Percentiles rank a stretch among this genome's conserved stretches.
These are phyloP conservation scores for Neurospora sp. DNA, from an alignment of 2,329 filamentous ascomycete species.

Conservation along the genomic window DNA sequence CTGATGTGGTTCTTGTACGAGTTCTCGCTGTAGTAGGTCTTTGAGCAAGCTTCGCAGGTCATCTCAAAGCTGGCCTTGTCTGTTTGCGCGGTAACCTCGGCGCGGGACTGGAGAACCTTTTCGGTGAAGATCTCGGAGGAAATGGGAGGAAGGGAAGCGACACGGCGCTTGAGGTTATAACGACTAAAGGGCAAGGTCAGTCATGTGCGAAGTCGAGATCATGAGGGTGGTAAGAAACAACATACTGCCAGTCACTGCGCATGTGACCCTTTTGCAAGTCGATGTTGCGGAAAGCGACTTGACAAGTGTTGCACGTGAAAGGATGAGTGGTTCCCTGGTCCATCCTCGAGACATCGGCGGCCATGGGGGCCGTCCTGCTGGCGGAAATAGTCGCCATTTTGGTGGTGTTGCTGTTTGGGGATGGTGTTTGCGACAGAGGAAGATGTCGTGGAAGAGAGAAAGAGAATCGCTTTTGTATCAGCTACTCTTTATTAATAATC, in stretches of 20 bases:
- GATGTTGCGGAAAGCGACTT: constrained; percentile 89
- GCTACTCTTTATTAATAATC: background rate
- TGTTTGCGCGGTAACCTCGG: constrained; percentile 71
- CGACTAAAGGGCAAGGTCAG: constrained; percentile 43
- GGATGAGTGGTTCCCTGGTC: constrained; percentile 54
- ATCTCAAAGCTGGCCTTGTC: constrained; percentile 85
- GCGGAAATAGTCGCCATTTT: constrained; percentile 41
- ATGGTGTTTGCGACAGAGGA: background rate
- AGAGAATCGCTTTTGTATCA: background rate
- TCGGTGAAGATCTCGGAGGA: constrained; percentile 90
- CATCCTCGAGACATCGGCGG: constrained; percentile 18
- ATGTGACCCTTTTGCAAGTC: constrained; percentile 92
- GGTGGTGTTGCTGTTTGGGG: background rate
- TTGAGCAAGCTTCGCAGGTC: constrained; percentile 70
- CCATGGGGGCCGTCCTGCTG: constrained; percentile 22
- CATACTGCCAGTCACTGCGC: constrained; percentile 98
- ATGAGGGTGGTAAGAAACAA: constrained; percentile 19
- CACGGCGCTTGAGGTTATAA: constrained; percentile 92
- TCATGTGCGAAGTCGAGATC: background rate
- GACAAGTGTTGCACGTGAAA: constrained; percentile 97
- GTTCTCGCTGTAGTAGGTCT: constrained; percentile 94
- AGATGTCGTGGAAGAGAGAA: background rate
- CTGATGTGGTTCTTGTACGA: constrained; percentile 87
- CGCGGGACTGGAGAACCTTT: constrained; percentile 87
- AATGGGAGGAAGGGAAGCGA: constrained; percentile 82